Percentiles rank a stretch among this genome's conserved stretches.
Conservation (phyloP, 2,329 filamentous ascomycete species). For the Aspergillus candidus region DNA sequence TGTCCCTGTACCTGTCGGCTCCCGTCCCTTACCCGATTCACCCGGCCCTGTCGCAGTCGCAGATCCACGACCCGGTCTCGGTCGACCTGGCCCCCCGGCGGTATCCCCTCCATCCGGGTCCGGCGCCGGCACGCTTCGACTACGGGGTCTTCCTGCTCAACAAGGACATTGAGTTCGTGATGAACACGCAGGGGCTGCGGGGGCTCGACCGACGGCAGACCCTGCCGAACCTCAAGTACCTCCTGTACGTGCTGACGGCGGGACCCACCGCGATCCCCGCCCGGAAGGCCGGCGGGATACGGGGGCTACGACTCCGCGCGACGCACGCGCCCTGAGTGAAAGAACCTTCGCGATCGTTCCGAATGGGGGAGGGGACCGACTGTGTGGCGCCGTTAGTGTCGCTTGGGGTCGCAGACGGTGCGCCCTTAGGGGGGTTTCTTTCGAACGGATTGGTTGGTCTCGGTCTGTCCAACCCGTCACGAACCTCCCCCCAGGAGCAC, state of each 20-base stretch:
- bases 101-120: conserved; percentile 74
- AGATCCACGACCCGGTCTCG: conserved; percentile 68
- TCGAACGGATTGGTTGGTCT: too few relatives aligned
- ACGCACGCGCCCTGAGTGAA: too few relatives aligned
- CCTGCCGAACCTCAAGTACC: conserved; percentile 85
- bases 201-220: conserved; percentile 89
- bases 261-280: conserved; percentile 59
- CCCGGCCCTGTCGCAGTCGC: conserved; percentile 66
- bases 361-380: too few relatives aligned
- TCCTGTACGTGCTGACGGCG: conserved; percentile 82
- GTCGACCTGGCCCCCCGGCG: conserved; percentile 51
- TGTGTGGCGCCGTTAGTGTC: too few relatives aligned
- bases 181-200: conserved; percentile 62
- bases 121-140: conserved; percentile 83
- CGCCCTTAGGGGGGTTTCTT: too few relatives aligned
- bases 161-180: conserved; percentile 77
- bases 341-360: too few relatives aligned
- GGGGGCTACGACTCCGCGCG: conserved; percentile 39
- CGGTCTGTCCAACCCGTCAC: too few relatives aligned
- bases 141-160: conserved; percentile 96
- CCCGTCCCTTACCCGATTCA: conserved; percentile 75
- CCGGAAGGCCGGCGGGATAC: conserved; percentile 49
- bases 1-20: conserved; percentile 76
- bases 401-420: too few relatives aligned
- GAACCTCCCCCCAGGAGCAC: too few relatives aligned